Evolutionary conservation across 2,329 filamentous ascomycete genomes (phyloP), one percentile per base, ranked within the genome.

Genomic region (Sordariomycetes sp.): DNA sequence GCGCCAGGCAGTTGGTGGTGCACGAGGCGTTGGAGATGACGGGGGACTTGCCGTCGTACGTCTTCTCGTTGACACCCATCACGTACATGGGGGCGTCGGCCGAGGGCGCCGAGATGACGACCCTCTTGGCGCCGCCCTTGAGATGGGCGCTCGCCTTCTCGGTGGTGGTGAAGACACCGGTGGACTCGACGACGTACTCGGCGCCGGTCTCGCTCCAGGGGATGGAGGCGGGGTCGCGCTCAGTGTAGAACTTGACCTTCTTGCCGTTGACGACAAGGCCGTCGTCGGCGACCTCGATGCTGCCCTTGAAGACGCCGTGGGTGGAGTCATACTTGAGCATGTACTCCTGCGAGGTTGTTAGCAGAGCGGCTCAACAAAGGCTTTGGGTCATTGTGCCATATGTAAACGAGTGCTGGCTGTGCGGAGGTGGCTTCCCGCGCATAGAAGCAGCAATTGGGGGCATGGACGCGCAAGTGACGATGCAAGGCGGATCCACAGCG

Each of bases 1-100:
- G 94, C 76, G 94, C 94, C 78, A 99, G 81, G 87, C 94, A 97
- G 90, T 99, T 99, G 84, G 94, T 97, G 76, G 94, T 99, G 90
- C 94, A 97, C 69, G 94, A 97, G 70, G 94, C 94, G 83, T 99
- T 99, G 80, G 94, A 97, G 81, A 97, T 90, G 76, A 99, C 87
- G 70, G 90, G 80, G 76, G 94, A 84, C 40, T 52, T 22, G 74
- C 88, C 86, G 76, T 89, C 93, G 87, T 97, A 97, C 70, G 78
- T 82, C 76, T 92, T 84, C 79, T 97, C 82, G 86, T 99, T 99
- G 81, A 99, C 94, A 75, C 94, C 94, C 87, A 97, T 95, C 74
- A 99, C 94, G 86, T 95, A 99, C 94, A 99, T 99, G 74, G 93
- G 93, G 72, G 94, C 94, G 81, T 99, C 94, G 67, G 89, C 88